Base-by-base conservation (phyloP, 805 yeast species). In the Lipomyces yamanashiensis region DNA sequence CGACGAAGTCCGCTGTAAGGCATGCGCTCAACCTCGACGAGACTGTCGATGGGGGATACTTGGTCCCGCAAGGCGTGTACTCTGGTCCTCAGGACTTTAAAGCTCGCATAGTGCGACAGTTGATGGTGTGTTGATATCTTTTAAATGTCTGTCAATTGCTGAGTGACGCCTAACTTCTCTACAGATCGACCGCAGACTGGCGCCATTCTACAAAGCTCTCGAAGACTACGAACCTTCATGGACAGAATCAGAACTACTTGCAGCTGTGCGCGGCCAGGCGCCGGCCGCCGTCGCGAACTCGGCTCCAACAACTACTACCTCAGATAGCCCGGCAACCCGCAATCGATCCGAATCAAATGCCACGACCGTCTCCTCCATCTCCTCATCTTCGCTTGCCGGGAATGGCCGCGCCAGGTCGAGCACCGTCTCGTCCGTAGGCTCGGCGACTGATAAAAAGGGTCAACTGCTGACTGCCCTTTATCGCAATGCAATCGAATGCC, bases 61-160 rank as follows among this genome's bases (percentile, higher is more conserved):
- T 93, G 67, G 97, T 96, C 0, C 97, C 98, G 0, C 90, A 84
- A 76, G 98, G 98, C 1, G 89, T 89, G 39, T 93, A 93, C 76
- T 84, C 86, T 67, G 80, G 83, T 39, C 86, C 88, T 53, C 87
- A 86, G 70, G 96, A 90, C 74, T 93, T 85, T 77, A 84, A 88
- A 71, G 83, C 89, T 15, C 83, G 83, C 15, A 79, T 88, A 2
- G 98, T 95, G n/a, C 82, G 89, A 58, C 82, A 78, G 17, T 78
- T 89, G 45, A 88, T 93, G 23, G 72, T 72, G 61, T 41, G 72
- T 58, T 19, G 12, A 19, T 40, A 19, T 39, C 15, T 39, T 59
- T 15, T 43, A 15, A 19, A n/a, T 50, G 49, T 37, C 9, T 12
- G 5, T 19, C 3, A 23, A 37, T 2, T 44, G 40, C 49, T 33